Conservation (phyloP, 2,329 filamentous ascomycete genomes). For the Aschersonia sp. region DNA sequence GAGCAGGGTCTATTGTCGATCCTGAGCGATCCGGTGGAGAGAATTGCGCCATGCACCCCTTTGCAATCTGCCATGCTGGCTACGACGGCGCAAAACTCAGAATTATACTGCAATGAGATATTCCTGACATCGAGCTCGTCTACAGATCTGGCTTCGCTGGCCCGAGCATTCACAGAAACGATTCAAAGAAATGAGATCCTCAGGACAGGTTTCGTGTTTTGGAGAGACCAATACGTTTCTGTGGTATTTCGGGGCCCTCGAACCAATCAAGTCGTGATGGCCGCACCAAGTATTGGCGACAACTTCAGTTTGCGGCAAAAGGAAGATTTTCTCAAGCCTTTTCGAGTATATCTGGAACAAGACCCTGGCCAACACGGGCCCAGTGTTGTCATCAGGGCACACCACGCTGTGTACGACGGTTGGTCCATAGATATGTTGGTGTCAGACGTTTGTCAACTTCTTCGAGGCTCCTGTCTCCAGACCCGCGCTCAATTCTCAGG, state of each 20-base stretch:
- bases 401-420: constrained; percentile 84
- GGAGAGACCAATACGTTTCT: constrained; percentile 20
- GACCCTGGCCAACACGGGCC: constrained; percentile 7
- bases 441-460: constrained; percentile 44
- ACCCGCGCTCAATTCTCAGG: constrained; percentile 43
- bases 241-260: constrained; percentile 43
- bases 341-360: constrained; percentile 41
- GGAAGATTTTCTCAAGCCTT: constrained; percentile 36
- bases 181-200: constrained; percentile 48
- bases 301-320: constrained; percentile 23
- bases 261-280: constrained; percentile 25
- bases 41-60: constrained; percentile 44
- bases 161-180: constrained; percentile 33
- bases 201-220: constrained; percentile 56
- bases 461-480: constrained; percentile 16
- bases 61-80: constrained; percentile 69
- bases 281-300: constrained; percentile 17
- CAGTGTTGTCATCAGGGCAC: constrained; percentile 41
- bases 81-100: constrained; percentile 47
- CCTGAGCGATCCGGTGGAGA: neutral
- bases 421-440: constrained; percentile 74
- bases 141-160: constrained; percentile 23
- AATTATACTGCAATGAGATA: constrained; percentile 66
- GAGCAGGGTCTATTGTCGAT: neutral
- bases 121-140: constrained; percentile 40